Evolutionary conservation across 352 stramenopile genomes (phyloP), one percentile per base, ranked within the genome.

Genomic region (Pythium coloratum): DNA sequence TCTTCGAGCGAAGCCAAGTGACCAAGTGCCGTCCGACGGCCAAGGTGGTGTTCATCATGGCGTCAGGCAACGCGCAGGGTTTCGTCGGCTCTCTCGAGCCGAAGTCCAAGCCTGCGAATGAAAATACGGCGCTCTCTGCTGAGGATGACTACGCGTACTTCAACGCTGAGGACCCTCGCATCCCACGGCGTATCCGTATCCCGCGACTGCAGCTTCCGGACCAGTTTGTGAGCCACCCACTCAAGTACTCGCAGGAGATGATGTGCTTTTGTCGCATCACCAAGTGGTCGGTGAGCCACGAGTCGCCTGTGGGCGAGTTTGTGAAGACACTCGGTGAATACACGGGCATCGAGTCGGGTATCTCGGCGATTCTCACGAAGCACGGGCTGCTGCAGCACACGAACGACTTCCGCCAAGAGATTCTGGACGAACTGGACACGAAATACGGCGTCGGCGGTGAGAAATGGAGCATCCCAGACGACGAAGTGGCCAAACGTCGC

Each of bases 351-450:
- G 86, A 91, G 56, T 92, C 97, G 33, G 95, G 98, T 34, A 87
- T 93, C 38, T 98, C 93, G 0, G 80, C 86, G 26, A 94, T 96
- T 44, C 72, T 99, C n/a, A 84, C 97, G 13, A 91, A 95, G 42
- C 88, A 98, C 57, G 85, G 92, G 20, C 80, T 99, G 6, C 69
- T 97, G 33, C 71, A 84, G 3, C 84, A 94, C 65, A 86, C 85
- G 0, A 38, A 86, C 5, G 82, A 91, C 49, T 92, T 95, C 42
- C 70, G 73, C 33, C 78, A 70, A n/a, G 75, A 79, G 1, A 91
- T 94, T 57, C 60, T 90, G 18, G 70, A 82, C 20, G 79, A 87
- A 13, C 44, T 90, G 28, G 89, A 97, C 42, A 84, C 90, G 28
- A 89, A 86, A 36, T 98, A 95, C 40, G 80, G 83, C 7, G 72